Evolutionary conservation across 257 asterid genomes (phyloP).

Genomic region (Solanum rostratum): DNA sequence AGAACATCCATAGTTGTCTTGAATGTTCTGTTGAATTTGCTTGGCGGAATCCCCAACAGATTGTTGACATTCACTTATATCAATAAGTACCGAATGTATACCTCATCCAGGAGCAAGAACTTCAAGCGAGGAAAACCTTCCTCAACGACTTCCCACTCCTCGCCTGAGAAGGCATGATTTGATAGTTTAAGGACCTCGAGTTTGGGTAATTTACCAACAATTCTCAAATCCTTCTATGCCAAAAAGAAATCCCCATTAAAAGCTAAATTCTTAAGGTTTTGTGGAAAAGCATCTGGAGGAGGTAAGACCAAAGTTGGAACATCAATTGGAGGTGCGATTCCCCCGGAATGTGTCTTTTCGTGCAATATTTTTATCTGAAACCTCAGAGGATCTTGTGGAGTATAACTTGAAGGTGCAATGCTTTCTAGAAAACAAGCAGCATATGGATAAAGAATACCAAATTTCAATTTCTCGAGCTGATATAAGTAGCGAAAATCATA

Average conservation of each 20-base stretch:
- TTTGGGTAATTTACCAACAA: neutral
- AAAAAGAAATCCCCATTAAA: neutral
- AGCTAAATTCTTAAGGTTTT: neutral
- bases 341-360: too few species aligned
- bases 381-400: too few species aligned
- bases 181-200: neutral
- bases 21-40: constrained; percentile 17
- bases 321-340: too few species aligned
- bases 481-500: too few species aligned
- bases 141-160: neutral
- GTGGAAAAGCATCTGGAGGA: constrained; percentile 8
- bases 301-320: neutral
- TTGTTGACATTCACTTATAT: neutral
- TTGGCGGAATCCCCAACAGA: constrained; percentile 14
- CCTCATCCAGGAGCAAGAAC: neutral
- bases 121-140: neutral
- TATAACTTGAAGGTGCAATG: too few species aligned
- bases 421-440: too few species aligned
- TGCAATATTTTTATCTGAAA: too few species aligned
- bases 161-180: neutral
- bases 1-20: neutral
- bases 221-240: neutral
- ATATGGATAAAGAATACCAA: too few species aligned
- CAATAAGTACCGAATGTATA: neutral
- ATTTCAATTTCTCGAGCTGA: too few species aligned